Conservation (phyloP, 345 rosid genomes). For the Mallotus nudiflorus region DNA sequence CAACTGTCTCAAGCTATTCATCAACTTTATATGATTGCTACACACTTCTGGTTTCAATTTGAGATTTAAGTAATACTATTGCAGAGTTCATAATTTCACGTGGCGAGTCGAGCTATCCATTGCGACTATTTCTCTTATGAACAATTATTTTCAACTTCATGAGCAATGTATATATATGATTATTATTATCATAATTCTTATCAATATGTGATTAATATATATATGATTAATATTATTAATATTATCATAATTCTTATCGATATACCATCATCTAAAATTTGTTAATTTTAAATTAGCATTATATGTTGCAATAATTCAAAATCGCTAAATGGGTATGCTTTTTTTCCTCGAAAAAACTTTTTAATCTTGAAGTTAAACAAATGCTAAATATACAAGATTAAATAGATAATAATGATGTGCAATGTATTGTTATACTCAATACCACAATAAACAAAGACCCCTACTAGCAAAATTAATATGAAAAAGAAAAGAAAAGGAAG, state of each 20-base stretch:
- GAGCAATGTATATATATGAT: too few species aligned
- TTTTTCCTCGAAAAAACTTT: too few species aligned
- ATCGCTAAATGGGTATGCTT: too few species aligned
- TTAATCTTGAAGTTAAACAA: too few species aligned
- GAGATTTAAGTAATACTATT: not conserved
- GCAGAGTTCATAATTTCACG: not conserved
- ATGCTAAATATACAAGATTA: too few species aligned
- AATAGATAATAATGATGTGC: not conserved
- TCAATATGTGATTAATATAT: too few species aligned
- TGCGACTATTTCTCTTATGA: not conserved
- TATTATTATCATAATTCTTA: too few species aligned
- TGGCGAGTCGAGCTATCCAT: not conserved
- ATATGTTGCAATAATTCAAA: too few species aligned
- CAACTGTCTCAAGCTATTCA: not conserved
- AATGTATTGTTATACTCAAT: not conserved
- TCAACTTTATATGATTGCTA: not conserved
- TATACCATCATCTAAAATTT: too few species aligned
- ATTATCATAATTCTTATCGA: too few species aligned
- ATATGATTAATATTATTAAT: too few species aligned
- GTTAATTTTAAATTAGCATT: too few species aligned
- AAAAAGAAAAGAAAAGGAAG: not conserved
- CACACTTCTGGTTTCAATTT: not conserved
- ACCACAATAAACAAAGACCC: not conserved
- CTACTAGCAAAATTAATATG: not conserved
- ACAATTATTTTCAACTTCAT: not conserved